A percentile compares a stretch with the other conserved stretches of the same genome.
phyloP scores from a whole-genome alignment of 2,329 filamentous ascomycete genomes.

The Knoxdaviesia proteae region DNA sequence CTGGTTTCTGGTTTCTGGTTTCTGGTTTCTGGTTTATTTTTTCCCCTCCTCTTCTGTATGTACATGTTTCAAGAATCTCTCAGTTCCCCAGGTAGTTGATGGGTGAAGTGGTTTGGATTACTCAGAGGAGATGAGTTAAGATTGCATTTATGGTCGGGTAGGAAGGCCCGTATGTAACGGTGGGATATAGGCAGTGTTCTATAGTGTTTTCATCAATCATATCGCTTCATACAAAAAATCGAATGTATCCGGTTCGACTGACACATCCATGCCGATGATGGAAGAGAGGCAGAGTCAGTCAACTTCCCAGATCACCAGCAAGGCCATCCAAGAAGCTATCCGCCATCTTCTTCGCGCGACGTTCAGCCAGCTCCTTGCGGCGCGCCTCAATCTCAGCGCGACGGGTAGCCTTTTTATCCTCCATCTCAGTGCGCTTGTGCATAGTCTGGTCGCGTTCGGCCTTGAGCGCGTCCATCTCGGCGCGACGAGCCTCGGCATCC shows the following conservation, averaged over 20 bases:
- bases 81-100: background rate
- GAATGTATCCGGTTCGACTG: too few species aligned
- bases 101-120: background rate
- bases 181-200: too few species aligned
- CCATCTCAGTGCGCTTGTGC: slow-evolving; percentile 27
- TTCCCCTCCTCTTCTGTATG: background rate
- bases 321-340: slow-evolving; percentile 50
- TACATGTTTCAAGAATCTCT: background rate
- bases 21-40: background rate
- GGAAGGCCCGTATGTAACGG: too few species aligned
- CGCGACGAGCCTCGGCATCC: slow-evolving; percentile 41
- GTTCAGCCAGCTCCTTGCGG: slow-evolving; percentile 38
- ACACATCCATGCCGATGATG: too few species aligned
- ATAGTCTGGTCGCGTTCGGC: slow-evolving; percentile 45
- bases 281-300: too few species aligned
- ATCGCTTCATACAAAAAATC: too few species aligned
- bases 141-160: too few species aligned
- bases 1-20: background rate
- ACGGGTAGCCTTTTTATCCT: slow-evolving; percentile 35
- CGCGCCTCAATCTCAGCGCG: slow-evolving; percentile 42
- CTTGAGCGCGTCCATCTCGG: slow-evolving; percentile 58
- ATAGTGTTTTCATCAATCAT: too few species aligned
- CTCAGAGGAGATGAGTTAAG: background rate
- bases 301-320: background rate
- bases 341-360: slow-evolving; percentile 44